Evolutionary conservation across 148 eudicot species (phyloP).

Genomic region (Vaccinium macrocarpon): DNA sequence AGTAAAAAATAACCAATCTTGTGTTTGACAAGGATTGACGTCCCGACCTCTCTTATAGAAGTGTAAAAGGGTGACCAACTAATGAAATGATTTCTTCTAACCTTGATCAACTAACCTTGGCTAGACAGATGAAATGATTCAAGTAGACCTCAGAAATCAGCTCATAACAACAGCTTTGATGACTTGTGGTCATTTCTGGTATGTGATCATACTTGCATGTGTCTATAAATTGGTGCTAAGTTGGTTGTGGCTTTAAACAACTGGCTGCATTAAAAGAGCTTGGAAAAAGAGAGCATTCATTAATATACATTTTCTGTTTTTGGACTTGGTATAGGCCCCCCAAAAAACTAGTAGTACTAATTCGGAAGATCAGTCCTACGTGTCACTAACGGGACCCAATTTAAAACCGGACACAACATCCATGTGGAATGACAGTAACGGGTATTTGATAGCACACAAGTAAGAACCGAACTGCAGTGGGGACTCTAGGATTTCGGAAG

Average conservation of each 20-base stretch:
- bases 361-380: neutral
- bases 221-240: neutral
- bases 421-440: no score
- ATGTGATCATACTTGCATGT: neutral
- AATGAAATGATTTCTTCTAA: no score
- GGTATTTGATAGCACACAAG: neutral
- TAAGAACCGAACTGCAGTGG: neutral
- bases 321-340: neutral
- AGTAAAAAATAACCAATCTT: no score
- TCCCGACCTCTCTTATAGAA: no score
- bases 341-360: neutral
- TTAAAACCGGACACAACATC: neutral
- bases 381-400: neutral
- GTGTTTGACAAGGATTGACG: no score
- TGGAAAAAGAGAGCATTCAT: neutral
- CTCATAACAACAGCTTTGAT: neutral
- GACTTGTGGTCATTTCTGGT: neutral
- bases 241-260: neutral
- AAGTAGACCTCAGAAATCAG: neutral
- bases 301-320: neutral
- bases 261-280: neutral
- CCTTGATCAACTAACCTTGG: neutral
- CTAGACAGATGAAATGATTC: neutral
- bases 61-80: no score
- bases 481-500: no score